Base-by-base conservation (phyloP, 2,329 filamentous ascomycete genomes). In the Magnaporthiopsis rhizophila region DNA sequence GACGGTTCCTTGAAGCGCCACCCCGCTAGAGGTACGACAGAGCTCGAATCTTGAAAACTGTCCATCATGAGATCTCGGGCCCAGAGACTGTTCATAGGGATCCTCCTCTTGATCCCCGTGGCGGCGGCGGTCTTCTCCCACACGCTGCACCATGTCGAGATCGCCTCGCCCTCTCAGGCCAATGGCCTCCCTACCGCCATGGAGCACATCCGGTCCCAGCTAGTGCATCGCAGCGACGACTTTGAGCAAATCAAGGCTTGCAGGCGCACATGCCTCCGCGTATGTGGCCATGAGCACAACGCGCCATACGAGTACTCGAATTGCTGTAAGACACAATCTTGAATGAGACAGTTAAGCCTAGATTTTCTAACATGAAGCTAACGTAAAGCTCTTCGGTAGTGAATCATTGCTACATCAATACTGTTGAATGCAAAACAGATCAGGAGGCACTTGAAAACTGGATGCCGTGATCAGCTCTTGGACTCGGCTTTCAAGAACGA, bases 301-400 rank as follows among this genome's bases (percentile, higher is more conserved):
- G 26, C 21, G 50, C 61, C 61, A 24, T 62, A 57, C 61, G 61
- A 57, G 61, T 62, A 62, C 24, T 50, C 61, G 13, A 28, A 58
- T 28, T 62, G 61, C 28, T 34, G 61, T 62, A n/a, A 62, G 61
- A 2, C 21, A 53, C 8, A 24, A 11, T 21, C 45, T 7, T 53
- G 11, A 11, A 53, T 3, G 11, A 24, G 21, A 45, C 1, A 24
- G 45, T 11, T 9, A 53, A 53, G 11, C 21, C 9, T 53, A 24
- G 11, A 21, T 21, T 53, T 6, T 11, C 18, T 26, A 53, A 11
- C n/a, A 53, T 12, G 9, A 45, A 24, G 21, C 45, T 53, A 53
- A 53, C 45, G 45, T 11, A 3, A 11, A 53, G 38, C n/a, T 53
- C 21, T 0, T 3, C 18, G n/a, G 13, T 11, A 53, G 45, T 53